Conservation (phyloP, 2,329 filamentous ascomycete genomes). For the Xylaria sp. region DNA sequence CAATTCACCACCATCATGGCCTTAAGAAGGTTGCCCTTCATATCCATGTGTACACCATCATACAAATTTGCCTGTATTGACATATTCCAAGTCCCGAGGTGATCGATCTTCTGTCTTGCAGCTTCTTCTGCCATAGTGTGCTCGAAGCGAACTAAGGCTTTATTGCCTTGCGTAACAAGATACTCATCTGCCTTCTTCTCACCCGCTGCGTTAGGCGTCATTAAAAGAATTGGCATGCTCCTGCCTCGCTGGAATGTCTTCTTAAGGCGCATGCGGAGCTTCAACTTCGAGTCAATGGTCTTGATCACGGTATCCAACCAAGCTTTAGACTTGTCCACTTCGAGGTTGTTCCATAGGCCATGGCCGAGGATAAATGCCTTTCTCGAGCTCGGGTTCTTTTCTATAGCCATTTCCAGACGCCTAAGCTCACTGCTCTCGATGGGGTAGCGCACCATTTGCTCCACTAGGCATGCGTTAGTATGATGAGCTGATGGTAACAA, state of each 20-base stretch:
- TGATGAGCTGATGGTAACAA: not conserved
- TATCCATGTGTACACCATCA: constrained; percentile 61
- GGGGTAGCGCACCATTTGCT: constrained; percentile 57
- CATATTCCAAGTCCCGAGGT: constrained; percentile 63
- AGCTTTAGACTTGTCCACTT: constrained; percentile 53
- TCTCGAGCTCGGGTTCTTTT: constrained; percentile 46
- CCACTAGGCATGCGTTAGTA: constrained; percentile 47
- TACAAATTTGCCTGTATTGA: constrained; percentile 60
- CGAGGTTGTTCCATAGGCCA: constrained; percentile 60
- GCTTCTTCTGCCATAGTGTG: constrained; percentile 52
- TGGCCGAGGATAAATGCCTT: constrained; percentile 60
- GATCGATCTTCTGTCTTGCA: constrained; percentile 54
- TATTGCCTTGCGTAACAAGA: constrained; percentile 59
- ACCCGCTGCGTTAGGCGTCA: constrained; percentile 60
- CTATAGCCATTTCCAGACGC: constrained; percentile 53
- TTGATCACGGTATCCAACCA: constrained; percentile 55
- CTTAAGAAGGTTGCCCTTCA: constrained; percentile 60
- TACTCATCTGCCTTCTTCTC: constrained; percentile 59
- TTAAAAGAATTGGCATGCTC: constrained; percentile 48
- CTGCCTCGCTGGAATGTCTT: constrained; percentile 24
- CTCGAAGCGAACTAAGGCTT: constrained; percentile 59
- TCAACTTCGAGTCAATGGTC: constrained; percentile 45
- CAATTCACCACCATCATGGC: constrained; percentile 63
- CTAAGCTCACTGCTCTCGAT: constrained; percentile 54
- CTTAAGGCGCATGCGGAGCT: constrained; percentile 36